phyloP scores from a whole-genome alignment of 768 basidiomycete species.

The Lactarius indigo region DNA sequence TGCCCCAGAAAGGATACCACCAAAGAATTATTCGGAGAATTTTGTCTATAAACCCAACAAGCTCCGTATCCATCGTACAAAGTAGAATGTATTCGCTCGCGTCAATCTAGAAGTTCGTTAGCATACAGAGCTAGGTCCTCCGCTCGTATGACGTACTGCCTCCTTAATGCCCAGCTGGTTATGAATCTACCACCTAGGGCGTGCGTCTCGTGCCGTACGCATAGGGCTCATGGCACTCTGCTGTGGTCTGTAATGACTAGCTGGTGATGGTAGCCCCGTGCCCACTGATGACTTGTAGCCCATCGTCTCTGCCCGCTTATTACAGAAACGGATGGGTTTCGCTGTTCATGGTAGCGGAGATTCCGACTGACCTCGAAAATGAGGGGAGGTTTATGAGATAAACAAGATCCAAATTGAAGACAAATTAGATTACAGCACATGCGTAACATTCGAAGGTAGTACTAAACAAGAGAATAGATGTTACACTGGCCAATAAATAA shows the following conservation, averaged over 20 bases:
- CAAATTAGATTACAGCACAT: not conserved
- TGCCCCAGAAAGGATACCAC: slow-evolving; percentile 64
- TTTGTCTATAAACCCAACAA: slow-evolving; percentile 77
- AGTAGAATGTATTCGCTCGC: slow-evolving; percentile 51
- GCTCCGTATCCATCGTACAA: slow-evolving; percentile 83
- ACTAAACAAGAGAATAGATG: not conserved
- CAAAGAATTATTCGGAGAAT: slow-evolving; percentile 91
- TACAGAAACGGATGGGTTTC: not conserved
- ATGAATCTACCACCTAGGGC: not conserved
- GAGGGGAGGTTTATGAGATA: no score
- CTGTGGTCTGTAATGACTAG: not conserved
- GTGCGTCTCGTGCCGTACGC: not conserved
- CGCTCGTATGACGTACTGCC: not conserved
- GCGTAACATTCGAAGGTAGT: not conserved
- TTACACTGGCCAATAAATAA: not conserved
- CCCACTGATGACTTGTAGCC: not conserved
- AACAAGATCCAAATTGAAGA: not conserved
- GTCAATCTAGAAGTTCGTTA: slow-evolving; percentile 1
- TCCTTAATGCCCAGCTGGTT: not conserved
- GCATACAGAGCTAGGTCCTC: not conserved
- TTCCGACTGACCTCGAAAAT: not conserved
- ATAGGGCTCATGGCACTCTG: not conserved
- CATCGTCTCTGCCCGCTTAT: not conserved
- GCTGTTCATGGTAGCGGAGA: not conserved
- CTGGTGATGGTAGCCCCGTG: not conserved